phyloP scores from a whole-genome alignment of 2,329 filamentous ascomycete genomes.

The Tolypocladium endophyticum region DNA sequence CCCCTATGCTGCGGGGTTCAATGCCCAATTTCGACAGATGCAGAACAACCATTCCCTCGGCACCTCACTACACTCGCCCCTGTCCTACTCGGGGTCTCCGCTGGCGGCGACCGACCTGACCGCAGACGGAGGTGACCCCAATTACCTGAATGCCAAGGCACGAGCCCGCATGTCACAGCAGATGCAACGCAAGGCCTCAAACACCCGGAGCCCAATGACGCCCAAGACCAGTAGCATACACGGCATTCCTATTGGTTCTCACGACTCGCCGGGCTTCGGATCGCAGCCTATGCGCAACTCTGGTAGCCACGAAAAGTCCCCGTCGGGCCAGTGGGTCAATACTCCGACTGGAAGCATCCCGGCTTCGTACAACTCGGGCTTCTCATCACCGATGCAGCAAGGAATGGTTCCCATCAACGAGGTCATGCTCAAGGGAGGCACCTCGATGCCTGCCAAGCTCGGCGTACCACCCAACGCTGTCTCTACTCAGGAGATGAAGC shows the following conservation, averaged over 20 bases:
- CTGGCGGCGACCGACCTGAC: slow-evolving; percentile 36
- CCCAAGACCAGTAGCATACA: slow-evolving; percentile 74
- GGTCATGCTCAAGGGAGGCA: slow-evolving; percentile 77
- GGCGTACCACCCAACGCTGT: slow-evolving; percentile 40
- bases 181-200: slow-evolving; percentile 65
- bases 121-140: slow-evolving; percentile 38
- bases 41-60: slow-evolving; percentile 47
- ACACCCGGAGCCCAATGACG: slow-evolving; percentile 69
- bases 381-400: slow-evolving; percentile 68
- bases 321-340: slow-evolving; percentile 84
- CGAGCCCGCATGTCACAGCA: slow-evolving; percentile 49
- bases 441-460: slow-evolving; percentile 84
- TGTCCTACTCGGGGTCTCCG: slow-evolving; percentile 28
- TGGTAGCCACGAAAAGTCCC: slow-evolving; percentile 65
- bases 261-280: slow-evolving; percentile 62
- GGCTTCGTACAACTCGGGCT: slow-evolving; percentile 81
- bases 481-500: slow-evolving; percentile 87
- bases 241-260: slow-evolving; percentile 55
- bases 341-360: slow-evolving; percentile 68
- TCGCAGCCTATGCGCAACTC: slow-evolving; percentile 68
- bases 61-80: slow-evolving; percentile 33
- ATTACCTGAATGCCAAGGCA: slow-evolving; percentile 52
- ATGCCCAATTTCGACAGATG: slow-evolving; percentile 67
- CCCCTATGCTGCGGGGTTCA: slow-evolving; percentile 72
- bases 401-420: slow-evolving; percentile 73